A percentile compares a stretch with the other conserved stretches of the same genome.
Evolutionary conservation across 2,329 filamentous ascomycete genomes (phyloP).

Genomic region (Xylariales sp.): DNA sequence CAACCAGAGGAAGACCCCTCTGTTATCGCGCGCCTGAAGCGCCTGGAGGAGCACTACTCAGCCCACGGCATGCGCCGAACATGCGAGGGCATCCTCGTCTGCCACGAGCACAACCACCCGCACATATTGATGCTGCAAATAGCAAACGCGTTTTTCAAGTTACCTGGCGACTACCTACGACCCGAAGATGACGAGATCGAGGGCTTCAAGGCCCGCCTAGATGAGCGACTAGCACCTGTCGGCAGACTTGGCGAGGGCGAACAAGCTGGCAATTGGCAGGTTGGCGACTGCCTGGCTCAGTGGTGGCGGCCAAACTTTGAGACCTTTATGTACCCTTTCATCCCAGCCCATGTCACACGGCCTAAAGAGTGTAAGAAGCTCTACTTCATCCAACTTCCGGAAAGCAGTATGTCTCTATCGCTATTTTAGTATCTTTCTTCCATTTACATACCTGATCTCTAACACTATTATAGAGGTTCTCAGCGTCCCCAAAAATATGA

Average conservation of each 20-base stretch:
- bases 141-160: slow-evolving; percentile 98
- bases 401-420: slow-evolving; percentile 76
- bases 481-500: slow-evolving; percentile 99
- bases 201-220: slow-evolving; percentile 93
- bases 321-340: slow-evolving; percentile 99
- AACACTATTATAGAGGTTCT: slow-evolving; percentile 76
- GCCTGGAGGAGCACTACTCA: slow-evolving; percentile 94
- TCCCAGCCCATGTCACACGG: slow-evolving; percentile 93
- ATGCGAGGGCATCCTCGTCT: slow-evolving; percentile 96
- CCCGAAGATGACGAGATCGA: slow-evolving; percentile 90
- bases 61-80: slow-evolving; percentile 96
- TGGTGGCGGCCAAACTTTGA: slow-evolving; percentile 99
- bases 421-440: not conserved
- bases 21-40: slow-evolving; percentile 89
- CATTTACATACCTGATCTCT: slow-evolving; percentile 38
- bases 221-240: slow-evolving; percentile 93
- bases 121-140: slow-evolving; percentile 99
- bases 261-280: slow-evolving; percentile 87
- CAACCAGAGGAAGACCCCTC: slow-evolving; percentile 98
- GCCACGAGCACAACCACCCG: slow-evolving; percentile 98
- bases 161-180: slow-evolving; percentile 93
- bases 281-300: slow-evolving; percentile 93
- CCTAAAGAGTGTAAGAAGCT: slow-evolving; percentile 99
- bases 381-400: slow-evolving; percentile 94
- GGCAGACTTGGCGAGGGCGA: slow-evolving; percentile 86